Percentiles rank a stretch among this genome's conserved stretches.
phyloP scores from a whole-genome alignment of 139 green algal genomes.

The Chlamydomonas urium region DNA sequence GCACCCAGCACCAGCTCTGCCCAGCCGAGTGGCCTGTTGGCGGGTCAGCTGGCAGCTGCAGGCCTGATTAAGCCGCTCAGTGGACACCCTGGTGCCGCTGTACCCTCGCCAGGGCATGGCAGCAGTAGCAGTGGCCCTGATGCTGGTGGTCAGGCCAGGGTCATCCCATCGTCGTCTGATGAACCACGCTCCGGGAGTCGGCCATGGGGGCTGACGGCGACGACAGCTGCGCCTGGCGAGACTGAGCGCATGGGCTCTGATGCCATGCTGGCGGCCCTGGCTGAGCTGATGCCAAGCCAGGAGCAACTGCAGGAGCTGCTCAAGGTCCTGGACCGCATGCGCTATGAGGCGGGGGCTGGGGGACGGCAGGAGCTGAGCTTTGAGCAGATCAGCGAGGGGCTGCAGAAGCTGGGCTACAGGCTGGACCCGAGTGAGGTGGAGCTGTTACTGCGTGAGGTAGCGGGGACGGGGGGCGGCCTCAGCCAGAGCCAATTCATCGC shows the following conservation, averaged over 20 bases:
- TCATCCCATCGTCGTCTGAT: too few species aligned
- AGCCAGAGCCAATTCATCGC: constrained; percentile 48
- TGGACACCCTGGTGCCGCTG: too few species aligned
- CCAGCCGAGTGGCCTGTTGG: too few species aligned
- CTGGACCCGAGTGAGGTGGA: constrained; percentile 50
- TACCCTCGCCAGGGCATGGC: too few species aligned
- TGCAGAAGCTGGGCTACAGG: constrained; percentile 39
- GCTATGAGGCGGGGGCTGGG: too few species aligned
- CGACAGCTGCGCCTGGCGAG: background rate
- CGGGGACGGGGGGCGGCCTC: constrained; percentile 15
- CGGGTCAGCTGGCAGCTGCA: too few species aligned
- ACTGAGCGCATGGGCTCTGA: constrained; percentile 12
- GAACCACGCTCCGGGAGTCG: too few species aligned
- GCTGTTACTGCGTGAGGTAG: constrained; percentile 50
- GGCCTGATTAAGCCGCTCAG: too few species aligned
- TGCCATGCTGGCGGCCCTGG: background rate
- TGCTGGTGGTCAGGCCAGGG: background rate
- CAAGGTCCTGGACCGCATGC: background rate
- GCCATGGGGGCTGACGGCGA: background rate
- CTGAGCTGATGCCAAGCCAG: constrained; percentile 1
- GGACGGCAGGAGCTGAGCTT: constrained; percentile 5
- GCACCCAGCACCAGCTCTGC: too few species aligned
- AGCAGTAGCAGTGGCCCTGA: background rate
- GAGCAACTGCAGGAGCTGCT: constrained; percentile 8
- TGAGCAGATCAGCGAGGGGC: constrained; percentile 10